Base-by-base conservation (phyloP, 441 rosid genomes). In the Pelargonium australe region DNA sequence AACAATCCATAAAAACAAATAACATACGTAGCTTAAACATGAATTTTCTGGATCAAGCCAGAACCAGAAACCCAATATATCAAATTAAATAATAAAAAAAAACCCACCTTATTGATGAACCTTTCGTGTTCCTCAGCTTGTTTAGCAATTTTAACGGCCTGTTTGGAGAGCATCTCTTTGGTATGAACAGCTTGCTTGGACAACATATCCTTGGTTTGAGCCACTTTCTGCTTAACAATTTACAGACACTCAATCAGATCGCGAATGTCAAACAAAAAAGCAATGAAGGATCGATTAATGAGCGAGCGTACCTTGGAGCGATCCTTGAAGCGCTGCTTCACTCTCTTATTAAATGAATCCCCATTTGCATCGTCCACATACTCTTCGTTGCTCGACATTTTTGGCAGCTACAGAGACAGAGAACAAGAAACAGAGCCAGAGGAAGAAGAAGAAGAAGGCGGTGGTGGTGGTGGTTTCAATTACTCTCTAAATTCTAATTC, bases 71-170 rank as follows among this genome's bases (percentile, higher is more conserved):
- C 31, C 16, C 41, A 63, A 73, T 16, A 34, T 31, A 28, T 28
- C 23, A 20, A 20, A 28, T 28, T 28, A 28, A 20, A 20, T 20
- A 20, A 20, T 20, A 28, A 28, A 28, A 28, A 28, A 28, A 28
- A 0, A 1, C 31, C 31, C 31, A 31, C 99, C 90, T 94, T 94
- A 68, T 85, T 89, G 67, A 94, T 84, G 73, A 91, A 86, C 66
- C 86, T 77, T 72, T 94, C 96, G 68, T 94, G 99, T 74, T 88
- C 94, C 82, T 89, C 96, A 0, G 96, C 99, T 83, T 85, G 92
- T 78, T 87, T 91, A 28, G 94, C 99, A 68, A 94, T 89, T 92
- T 88, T 94, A 72, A 83, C 86, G 0, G 96, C 99, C 61, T 94
- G 96, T 77, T 94, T 89, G 57, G 99, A 89, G 45, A 94, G 67